A percentile compares a stretch with the other conserved stretches of the same genome.
These are phyloP conservation scores for Simmondsia chinensis DNA, from an alignment of 148 eudicot genomes.

Conservation along the genomic window DNA sequence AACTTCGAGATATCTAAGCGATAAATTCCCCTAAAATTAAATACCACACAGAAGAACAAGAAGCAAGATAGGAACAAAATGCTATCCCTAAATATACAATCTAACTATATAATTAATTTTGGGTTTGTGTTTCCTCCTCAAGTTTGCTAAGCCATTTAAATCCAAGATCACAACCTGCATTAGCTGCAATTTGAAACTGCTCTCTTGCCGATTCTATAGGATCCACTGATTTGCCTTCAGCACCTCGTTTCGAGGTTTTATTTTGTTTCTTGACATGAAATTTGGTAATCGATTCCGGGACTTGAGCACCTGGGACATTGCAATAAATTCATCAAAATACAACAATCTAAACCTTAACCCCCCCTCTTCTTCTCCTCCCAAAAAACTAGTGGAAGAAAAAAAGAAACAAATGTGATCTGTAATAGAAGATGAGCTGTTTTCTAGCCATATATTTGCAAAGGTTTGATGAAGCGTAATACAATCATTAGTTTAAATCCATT, in stretches of 20 bases:
- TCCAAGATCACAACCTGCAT: constrained; percentile 85
- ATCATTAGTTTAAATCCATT: no score
- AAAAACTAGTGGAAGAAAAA: background rate
- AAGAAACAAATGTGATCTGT: background rate
- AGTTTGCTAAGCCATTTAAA: constrained; percentile 71
- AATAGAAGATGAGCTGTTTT: background rate
- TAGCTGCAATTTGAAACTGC: constrained; percentile 81
- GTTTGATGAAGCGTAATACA: no score
- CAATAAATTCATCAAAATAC: background rate
- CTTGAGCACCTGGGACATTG: constrained; percentile 36
- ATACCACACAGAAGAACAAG: no score
- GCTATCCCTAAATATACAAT: no score
- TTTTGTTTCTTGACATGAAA: constrained; percentile 34
- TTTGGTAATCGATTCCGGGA: constrained; percentile 62
- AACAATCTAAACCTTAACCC: background rate
- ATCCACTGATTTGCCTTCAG: constrained; percentile 15
- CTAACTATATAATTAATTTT: no score
- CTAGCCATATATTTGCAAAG: no score
- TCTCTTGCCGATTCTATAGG: constrained; percentile 59
- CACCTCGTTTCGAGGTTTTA: constrained; percentile 21
- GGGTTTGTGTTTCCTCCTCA: constrained; percentile 86
- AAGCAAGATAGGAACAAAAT: no score
- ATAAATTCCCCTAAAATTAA: no score
- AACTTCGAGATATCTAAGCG: no score
- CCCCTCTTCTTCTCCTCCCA: no score